A percentile compares a stretch with the other conserved stretches of the same genome.
Evolutionary conservation across 2,329 filamentous ascomycete species (phyloP).

Genomic region (Pleoardoris graminearum): DNA sequence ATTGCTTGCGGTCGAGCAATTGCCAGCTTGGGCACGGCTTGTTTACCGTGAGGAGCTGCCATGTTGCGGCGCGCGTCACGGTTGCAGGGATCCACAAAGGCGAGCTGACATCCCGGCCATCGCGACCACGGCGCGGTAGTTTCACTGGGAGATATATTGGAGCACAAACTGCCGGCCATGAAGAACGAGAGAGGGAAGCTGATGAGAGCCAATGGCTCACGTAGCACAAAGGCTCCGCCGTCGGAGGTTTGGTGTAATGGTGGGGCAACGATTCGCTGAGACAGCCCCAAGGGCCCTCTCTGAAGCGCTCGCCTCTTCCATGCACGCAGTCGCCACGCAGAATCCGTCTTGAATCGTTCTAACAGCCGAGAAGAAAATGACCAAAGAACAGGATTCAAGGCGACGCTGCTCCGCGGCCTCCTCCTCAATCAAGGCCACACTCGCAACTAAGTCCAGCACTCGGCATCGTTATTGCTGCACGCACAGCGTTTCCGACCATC

Average conservation of each 20-base stretch:
- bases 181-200: background rate
- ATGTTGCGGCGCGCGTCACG: constrained; percentile 16
- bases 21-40: constrained; percentile 23
- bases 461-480: too few relatives aligned
- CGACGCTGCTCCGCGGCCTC: too few relatives aligned
- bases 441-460: too few relatives aligned
- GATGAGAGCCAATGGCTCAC: constrained; percentile 11
- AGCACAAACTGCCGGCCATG: background rate
- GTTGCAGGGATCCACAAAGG: constrained; percentile 1
- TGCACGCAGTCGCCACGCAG: background rate
- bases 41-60: constrained; percentile 28
- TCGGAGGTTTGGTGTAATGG: constrained; percentile 6
- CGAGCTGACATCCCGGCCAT: constrained; percentile 1
- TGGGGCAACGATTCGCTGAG: constrained; percentile 19
- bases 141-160: background rate
- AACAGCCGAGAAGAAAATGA: too few relatives aligned
- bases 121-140: constrained; percentile 1
- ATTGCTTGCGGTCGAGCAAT: constrained; percentile 4
- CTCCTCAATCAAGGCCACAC: too few relatives aligned
- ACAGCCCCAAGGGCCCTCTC: background rate
- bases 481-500: too few relatives aligned
- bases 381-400: too few relatives aligned
- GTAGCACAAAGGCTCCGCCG: constrained; percentile 8
- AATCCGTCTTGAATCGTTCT: too few relatives aligned
- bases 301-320: background rate